Evolutionary conservation across 129 eudicot species (phyloP).

Genomic region (Flaveria robusta): DNA sequence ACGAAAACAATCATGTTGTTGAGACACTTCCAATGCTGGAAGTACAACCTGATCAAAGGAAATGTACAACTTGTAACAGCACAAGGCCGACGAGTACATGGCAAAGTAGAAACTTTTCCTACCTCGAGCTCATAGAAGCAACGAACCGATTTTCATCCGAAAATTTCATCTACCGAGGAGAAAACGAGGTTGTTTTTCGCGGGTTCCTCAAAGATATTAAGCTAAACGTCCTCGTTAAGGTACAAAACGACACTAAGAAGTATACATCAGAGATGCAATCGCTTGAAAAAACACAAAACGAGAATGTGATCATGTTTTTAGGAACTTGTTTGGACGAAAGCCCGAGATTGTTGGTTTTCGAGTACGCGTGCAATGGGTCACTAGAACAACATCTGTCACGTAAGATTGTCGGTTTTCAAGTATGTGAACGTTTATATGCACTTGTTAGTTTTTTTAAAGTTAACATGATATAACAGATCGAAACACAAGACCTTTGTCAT

Average conservation of each 20-base stretch:
- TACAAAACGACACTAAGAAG: slow-evolving; percentile 39
- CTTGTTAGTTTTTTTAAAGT: too few species aligned
- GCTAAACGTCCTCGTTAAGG: slow-evolving; percentile 35
- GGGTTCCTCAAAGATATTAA: slow-evolving; percentile 33
- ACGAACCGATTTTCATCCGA: slow-evolving; percentile 47
- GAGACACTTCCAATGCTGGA: not conserved
- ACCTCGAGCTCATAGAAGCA: slow-evolving; percentile 38
- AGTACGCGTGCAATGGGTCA: slow-evolving; percentile 47
- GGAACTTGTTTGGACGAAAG: slow-evolving; percentile 35
- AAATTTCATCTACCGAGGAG: slow-evolving; percentile 47
- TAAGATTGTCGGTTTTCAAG: slow-evolving; percentile 11
- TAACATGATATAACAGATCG: slow-evolving; percentile 30
- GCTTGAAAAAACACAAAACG: slow-evolving; percentile 30
- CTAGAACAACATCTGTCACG: slow-evolving; percentile 49
- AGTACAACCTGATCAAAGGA: slow-evolving; percentile 21
- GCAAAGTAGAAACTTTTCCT: slow-evolving; percentile 31
- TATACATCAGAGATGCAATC: slow-evolving; percentile 41
- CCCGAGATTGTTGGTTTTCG: slow-evolving; percentile 36
- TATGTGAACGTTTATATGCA: too few species aligned
- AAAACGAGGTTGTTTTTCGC: slow-evolving; percentile 36
- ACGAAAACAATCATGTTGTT: slow-evolving; percentile 23
- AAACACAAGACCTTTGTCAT: slow-evolving; percentile 33
- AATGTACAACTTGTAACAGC: slow-evolving; percentile 42
- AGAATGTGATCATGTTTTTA: slow-evolving; percentile 45
- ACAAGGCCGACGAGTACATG: slow-evolving; percentile 33